Evolutionary conservation across 208 protist species (phyloP), one percentile per base, ranked within the genome.

Genomic region (Trypanosoma lewisi): DNA sequence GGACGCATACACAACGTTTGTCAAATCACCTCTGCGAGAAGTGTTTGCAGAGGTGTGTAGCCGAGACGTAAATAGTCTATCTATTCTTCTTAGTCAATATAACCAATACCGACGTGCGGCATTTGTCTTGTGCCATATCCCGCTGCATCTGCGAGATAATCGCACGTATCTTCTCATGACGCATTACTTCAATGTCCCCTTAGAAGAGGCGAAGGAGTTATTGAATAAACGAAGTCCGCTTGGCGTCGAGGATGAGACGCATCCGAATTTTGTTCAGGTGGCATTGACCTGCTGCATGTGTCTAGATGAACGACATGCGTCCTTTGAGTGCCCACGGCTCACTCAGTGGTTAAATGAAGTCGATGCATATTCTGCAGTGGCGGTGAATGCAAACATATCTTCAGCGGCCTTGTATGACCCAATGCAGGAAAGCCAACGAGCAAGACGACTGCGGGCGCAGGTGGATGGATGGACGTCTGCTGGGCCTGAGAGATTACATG

Each of bases 281-380:
- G 86, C 85, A 19, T 63, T 69, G 31, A 93, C 89, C 39, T 95
- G 89, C 63, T 95, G 89, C 68, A 93, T 95, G 78, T 95, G 89
- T 65, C 75, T 95, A n/a, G 89, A 95, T 49, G 75, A 80, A 30
- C 76, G 67, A 7, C 89, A 95, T 70, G 82, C 89, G 8, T 89
- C 83, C 3, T 80, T 85, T 68, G 59, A 69, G 27, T 95, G 89
- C 51, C 89, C 89, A 21, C 73, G 80, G 0, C 63, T 95, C 19
- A 44, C 31, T 4, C 59, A 73, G 47, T 95, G 89, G 86, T 59
- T 93, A 50, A 44, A 27, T 34, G 77, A 82, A 33, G 80, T 87
- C 14, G 63, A 83, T 47, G 54, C 62, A 21, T 34, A 27, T 58
- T 19, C 2, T 33, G 19, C 8, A 1, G 2, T 12, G 19, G 2